These are phyloP conservation scores for Globisporangium radiosum DNA, from an alignment of 352 stramenopile species.

Conservation along the genomic window DNA sequence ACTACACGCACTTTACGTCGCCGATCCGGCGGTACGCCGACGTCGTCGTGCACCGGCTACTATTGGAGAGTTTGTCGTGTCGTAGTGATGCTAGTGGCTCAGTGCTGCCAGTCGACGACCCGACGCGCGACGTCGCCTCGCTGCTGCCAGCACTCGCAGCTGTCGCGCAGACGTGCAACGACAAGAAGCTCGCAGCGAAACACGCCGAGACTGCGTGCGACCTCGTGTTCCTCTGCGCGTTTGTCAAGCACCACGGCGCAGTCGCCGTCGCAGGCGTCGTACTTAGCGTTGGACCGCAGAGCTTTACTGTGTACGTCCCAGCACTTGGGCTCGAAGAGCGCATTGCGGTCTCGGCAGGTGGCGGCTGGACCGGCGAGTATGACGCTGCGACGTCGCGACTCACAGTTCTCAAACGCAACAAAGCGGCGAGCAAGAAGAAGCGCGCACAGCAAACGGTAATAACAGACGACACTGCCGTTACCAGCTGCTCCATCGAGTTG, in stretches of 20 bases:
- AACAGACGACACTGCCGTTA: conserved; percentile 2
- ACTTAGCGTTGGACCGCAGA: conserved; percentile 65
- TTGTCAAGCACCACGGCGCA: conserved; percentile 54
- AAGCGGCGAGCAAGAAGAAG: neutral
- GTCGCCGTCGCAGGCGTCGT: conserved; percentile 63
- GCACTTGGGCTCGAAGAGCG: conserved; percentile 70
- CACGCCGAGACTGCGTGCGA: conserved; percentile 72
- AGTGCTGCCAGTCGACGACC: conserved; percentile 1
- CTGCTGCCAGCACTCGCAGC: conserved; percentile 35
- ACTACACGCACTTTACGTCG: conserved; percentile 98
- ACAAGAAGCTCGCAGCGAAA: conserved; percentile 83
- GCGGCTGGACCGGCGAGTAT: conserved; percentile 34
- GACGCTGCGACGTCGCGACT: conserved; percentile 44
- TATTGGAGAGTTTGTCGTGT: conserved; percentile 41
- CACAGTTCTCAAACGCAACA: conserved; percentile 18
- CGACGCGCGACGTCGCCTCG: conserved; percentile 12
- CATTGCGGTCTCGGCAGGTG: conserved; percentile 37
- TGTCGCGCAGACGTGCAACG: conserved; percentile 73
- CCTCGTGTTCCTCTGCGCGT: conserved; percentile 76
- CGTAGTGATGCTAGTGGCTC: conserved; percentile 1
- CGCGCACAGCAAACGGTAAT: neutral
- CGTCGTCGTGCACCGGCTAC: conserved; percentile 67
- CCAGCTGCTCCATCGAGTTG: conserved; percentile 24
- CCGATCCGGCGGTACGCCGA: conserved; percentile 94
- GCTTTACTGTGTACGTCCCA: conserved; percentile 72